These are phyloP conservation scores for Lojkania enalia DNA, from an alignment of 2,329 filamentous ascomycete genomes.

Conservation along the genomic window DNA sequence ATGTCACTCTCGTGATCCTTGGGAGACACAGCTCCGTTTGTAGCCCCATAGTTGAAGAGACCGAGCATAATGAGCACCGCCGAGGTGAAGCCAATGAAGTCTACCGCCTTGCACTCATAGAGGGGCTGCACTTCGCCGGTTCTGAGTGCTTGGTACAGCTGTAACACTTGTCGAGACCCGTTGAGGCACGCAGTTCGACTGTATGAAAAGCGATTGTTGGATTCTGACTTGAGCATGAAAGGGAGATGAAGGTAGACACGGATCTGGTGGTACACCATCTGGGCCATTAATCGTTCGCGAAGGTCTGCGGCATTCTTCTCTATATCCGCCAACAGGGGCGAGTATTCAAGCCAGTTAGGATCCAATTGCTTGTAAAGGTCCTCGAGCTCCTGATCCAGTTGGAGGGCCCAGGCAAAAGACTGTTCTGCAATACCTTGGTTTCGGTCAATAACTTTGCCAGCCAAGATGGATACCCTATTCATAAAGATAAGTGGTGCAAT, in stretches of 20 bases:
- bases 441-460: conserved; percentile 50
- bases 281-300: conserved; percentile 45
- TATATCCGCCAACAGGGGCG: conserved; percentile 28
- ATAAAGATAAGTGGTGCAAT: conserved; percentile 38
- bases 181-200: conserved; percentile 46
- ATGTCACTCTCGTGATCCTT: conserved; percentile 42
- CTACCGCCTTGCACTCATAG: conserved; percentile 53
- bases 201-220: conserved; percentile 44
- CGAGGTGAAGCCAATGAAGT: conserved; percentile 53
- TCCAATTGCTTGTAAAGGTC: conserved; percentile 43
- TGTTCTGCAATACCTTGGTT: conserved; percentile 44
- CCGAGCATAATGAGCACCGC: conserved; percentile 50
- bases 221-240: conserved; percentile 47
- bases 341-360: conserved; percentile 45
- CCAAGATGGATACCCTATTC: conserved; percentile 43
- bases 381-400: conserved; percentile 50
- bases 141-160: conserved; percentile 45
- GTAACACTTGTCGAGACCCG: conserved; percentile 47
- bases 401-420: conserved; percentile 44
- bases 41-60: conserved; percentile 42
- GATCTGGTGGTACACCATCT: conserved; percentile 51
- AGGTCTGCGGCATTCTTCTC: conserved; percentile 41
- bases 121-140: conserved; percentile 40
- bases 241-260: conserved; percentile 52
- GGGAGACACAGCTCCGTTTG: conserved; percentile 13